A percentile compares a stretch with the other conserved stretches of the same genome.
Evolutionary conservation across 306 rosid genomes (phyloP).

Genomic region (Betula pendula): DNA sequence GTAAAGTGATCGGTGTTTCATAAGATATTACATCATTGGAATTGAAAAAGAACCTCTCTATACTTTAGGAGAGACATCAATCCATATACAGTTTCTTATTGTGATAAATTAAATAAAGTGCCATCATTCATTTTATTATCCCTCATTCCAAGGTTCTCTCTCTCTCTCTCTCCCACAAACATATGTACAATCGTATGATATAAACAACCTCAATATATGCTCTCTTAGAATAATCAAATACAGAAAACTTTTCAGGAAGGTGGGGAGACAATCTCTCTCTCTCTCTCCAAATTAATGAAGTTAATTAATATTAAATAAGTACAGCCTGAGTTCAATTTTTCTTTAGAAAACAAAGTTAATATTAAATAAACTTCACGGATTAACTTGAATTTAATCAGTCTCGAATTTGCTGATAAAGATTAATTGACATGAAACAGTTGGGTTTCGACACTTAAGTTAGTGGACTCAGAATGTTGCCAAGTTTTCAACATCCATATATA

Average conservation of each 20-base stretch:
- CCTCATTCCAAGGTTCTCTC: conserved; percentile 37
- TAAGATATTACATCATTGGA: conserved; percentile 34
- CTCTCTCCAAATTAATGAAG: not conserved
- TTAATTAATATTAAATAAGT: not conserved
- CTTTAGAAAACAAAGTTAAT: not conserved
- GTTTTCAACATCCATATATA: not conserved
- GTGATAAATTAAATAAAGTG: not conserved
- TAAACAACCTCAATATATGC: no score
- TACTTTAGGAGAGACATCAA: conserved; percentile 19
- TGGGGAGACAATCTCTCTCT: no score
- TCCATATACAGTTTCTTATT: conserved; percentile 23
- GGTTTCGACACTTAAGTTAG: not conserved
- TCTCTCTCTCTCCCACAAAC: not conserved
- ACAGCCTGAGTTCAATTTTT: not conserved
- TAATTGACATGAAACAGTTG: not conserved
- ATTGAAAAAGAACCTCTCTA: conserved; percentile 30
- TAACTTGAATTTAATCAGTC: not conserved
- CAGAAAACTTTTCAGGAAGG: no score
- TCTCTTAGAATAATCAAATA: no score
- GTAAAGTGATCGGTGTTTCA: conserved; percentile 17
- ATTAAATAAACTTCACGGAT: not conserved
- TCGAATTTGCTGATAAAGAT: conserved; percentile 18
- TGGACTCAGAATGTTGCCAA: not conserved
- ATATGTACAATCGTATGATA: no score
- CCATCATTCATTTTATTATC: conserved; percentile 11